Percentiles rank a stretch among this genome's conserved stretches.
Evolutionary conservation across 2,329 filamentous ascomycete species (phyloP).

Genomic region (Dactylellina parvicollis): DNA sequence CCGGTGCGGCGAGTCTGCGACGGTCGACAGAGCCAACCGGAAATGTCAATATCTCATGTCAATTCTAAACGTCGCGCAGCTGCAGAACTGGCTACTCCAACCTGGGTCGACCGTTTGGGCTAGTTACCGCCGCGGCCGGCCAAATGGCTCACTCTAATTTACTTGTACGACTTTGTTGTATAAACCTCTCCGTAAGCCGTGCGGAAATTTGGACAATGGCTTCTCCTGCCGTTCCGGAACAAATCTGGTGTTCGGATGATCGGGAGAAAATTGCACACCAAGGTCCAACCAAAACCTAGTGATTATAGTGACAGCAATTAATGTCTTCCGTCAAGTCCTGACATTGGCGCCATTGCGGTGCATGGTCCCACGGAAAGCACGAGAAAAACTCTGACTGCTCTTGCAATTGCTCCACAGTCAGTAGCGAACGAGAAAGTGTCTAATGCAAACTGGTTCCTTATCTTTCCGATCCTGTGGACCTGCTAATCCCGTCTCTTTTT

Average conservation of each 20-base stretch:
- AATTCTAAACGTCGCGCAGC: conserved; percentile 20
- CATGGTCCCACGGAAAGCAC: neutral
- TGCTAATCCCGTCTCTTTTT: conserved; percentile 4
- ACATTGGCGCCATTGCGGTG: conserved; percentile 35
- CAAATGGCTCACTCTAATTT: conserved; percentile 40
- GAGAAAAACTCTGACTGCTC: conserved; percentile 1
- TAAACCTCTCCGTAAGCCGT: conserved; percentile 29
- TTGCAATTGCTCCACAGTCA: conserved; percentile 4
- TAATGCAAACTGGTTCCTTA: conserved; percentile 36
- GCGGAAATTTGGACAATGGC: conserved; percentile 46
- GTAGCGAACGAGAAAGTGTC: conserved; percentile 30
- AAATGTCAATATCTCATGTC: neutral
- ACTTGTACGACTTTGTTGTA: conserved; percentile 8
- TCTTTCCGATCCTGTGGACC: conserved; percentile 34
- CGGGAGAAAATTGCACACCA: conserved; percentile 41
- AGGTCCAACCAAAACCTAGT: neutral
- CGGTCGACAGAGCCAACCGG: neutral
- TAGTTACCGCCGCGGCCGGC: conserved; percentile 20
- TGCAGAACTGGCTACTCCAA: conserved; percentile 12
- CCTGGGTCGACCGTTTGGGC: conserved; percentile 2
- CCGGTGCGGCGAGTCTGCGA: neutral
- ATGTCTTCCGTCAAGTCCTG: conserved; percentile 2
- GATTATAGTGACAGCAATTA: neutral
- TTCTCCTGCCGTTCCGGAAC: conserved; percentile 53
- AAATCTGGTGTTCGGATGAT: conserved; percentile 48